Percentiles rank a stretch among this genome's conserved stretches.
Evolutionary conservation across 176 grass and related monocot species (phyloP).

Genomic region (Rhynchospora pubera): DNA sequence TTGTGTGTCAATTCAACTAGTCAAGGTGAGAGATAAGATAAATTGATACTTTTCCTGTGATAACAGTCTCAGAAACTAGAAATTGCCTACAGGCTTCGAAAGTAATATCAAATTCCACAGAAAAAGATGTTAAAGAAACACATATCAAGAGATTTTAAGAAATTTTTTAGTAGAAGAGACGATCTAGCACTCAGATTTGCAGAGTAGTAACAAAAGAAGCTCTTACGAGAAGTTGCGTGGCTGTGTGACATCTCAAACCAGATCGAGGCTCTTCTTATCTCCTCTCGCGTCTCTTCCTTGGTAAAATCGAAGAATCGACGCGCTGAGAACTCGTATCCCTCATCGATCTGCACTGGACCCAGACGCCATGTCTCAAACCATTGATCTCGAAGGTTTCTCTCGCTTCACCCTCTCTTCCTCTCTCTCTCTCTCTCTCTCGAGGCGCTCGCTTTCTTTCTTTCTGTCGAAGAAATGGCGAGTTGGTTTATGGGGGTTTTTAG

Average conservation of each 20-base stretch:
- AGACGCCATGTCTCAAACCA: neutral
- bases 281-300: slow-evolving; percentile 52
- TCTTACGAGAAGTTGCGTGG: slow-evolving; percentile 76
- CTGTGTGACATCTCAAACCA: slow-evolving; percentile 70
- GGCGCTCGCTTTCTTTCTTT: neutral
- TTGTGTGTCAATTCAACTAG: neutral
- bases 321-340: slow-evolving; percentile 77
- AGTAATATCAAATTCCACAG: neutral
- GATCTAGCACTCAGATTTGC: neutral
- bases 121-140: neutral
- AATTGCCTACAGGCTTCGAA: neutral
- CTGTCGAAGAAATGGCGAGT: neutral
- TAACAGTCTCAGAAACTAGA: too few relatives aligned
- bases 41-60: neutral
- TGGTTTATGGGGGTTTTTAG: neutral
- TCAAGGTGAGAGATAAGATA: neutral
- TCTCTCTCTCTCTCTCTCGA: too few relatives aligned
- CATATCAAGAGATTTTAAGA: neutral
- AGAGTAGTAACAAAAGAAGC: neutral
- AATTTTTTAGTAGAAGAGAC: neutral
- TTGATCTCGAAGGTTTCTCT: neutral
- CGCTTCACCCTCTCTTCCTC: neutral
- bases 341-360: slow-evolving; percentile 41
- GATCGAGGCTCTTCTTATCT: slow-evolving; percentile 44
- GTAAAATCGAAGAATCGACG: slow-evolving; percentile 82